Evolutionary conservation across 164 flowering plant species (phyloP), one percentile per base, ranked within the genome.

Genomic region (Hamamelis virginiana): DNA sequence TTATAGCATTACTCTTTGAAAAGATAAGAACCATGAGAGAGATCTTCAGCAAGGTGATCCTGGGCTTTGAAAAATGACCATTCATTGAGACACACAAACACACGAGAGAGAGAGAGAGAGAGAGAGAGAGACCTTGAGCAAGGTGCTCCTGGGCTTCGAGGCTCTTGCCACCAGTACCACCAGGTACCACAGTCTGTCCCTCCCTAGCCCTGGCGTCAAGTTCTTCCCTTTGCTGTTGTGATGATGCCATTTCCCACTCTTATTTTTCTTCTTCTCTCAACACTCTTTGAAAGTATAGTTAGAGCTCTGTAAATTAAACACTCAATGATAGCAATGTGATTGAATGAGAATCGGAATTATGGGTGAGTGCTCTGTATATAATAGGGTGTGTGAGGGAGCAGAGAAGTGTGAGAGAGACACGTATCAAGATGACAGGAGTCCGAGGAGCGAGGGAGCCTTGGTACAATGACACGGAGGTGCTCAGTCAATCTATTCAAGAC

Each of bases 131-230:
- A 84, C 97, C 97, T 78, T 89, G 89, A 43, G 91, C 92, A 0
- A 91, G 86, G 71, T 82, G 88, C 53, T 89, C 86, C 53, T 89
- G 97, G 46, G 97, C 97, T 70, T 86, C 92, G 3, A 87, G 87
- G 84, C 89, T 87, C 75, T 83, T 87, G 61, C 97, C 94, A 13
- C 94, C 89, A 0, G 90, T 91, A 0, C 91, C 94, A 12, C 88
- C 91, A n/a, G 89, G 94, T 22, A 88, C 74, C 0, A 89, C 94
- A 1, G 91, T 88, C 82, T 89, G 86, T 27, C 94, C 94, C 27
- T 82, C 80, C 74, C 79, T 77, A 0, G 91, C 97, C 85, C 78
- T 80, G 8, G 74, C 80, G 71, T 91, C 92, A 8, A 89, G 87
- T 48, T 87, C 80, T 0, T 53, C 55, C 63, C 83, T 74, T 19